Conservation (phyloP, 495 filamentous ascomycete species). For the Hapsidospora chrysogenum region DNA sequence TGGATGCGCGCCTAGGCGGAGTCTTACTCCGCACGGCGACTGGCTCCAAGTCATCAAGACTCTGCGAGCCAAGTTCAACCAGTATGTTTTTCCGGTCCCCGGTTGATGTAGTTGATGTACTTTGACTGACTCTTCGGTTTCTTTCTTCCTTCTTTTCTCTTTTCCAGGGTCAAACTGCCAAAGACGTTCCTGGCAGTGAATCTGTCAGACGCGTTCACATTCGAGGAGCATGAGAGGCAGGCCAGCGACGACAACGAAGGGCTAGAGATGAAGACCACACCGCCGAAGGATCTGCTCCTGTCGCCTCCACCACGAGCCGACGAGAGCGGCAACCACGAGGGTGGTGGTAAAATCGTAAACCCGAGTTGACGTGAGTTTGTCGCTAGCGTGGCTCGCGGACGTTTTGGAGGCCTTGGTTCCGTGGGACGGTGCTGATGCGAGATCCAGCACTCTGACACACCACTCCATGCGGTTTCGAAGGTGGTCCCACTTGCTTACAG, state of each 20-base stretch:
- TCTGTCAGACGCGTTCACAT: constrained; percentile 52
- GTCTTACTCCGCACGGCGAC: constrained; percentile 78
- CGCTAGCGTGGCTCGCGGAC: too few species aligned
- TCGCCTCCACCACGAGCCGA: background rate
- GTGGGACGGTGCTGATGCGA: too few species aligned
- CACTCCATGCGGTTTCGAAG: too few species aligned
- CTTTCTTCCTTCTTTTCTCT: background rate
- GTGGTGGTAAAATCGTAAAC: background rate
- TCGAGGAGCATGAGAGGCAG: constrained; percentile 31
- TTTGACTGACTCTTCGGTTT: background rate
- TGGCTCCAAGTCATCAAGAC: constrained; percentile 96
- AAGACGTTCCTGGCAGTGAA: constrained; percentile 88
- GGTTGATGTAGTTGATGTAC: constrained; percentile 2
- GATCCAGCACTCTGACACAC: too few species aligned
- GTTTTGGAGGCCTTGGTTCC: too few species aligned
- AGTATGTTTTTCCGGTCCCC: constrained; percentile 36
- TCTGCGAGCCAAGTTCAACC: constrained; percentile 81
- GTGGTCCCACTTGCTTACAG: too few species aligned
- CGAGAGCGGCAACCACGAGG: background rate
- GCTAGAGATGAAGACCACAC: constrained; percentile 13
- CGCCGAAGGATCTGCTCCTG: constrained; percentile 1
- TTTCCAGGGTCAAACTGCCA: constrained; percentile 68
- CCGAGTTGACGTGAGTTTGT: too few species aligned
- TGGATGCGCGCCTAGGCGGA: constrained; percentile 73
- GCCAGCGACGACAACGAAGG: constrained; percentile 15